Base-by-base conservation (phyloP, 805 yeast species). In the Yamadazyma phyllophila region DNA sequence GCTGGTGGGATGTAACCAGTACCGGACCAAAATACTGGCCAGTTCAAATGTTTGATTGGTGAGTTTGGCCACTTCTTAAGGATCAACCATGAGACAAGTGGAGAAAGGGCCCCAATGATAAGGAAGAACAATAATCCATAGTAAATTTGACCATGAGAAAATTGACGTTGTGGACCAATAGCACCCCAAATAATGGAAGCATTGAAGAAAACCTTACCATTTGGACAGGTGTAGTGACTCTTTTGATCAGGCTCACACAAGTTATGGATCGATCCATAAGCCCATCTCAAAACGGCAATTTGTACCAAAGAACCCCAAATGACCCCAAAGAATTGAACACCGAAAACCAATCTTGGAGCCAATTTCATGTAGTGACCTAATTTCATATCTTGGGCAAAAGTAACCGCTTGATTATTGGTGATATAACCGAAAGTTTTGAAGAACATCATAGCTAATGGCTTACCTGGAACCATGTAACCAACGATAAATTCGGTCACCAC, bases 1-100 rank as follows among this genome's bases (percentile, higher is more conserved):
- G 87, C 84, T 35, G 92, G 91, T 12, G 92, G 91, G 54, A 83
- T 79, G 53, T 73, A 71, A 37, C 82, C 83, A n/a, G 74, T 66
- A 53, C 75, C 76, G 12, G 69, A 60, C 60, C 71, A 71, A 62
- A 71, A 71, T 38, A 71, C 66, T 9, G 55, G 55, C 51, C 52
- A 48, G 36, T 49, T 46, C 32, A 51, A 43, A 49, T 51, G 47
- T 39, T 39, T 49, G 16, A 51, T 29, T 24, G 52, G 52, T 11
- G 49, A 42, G n/a, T 51, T 66, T 49, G 74, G 76, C 72, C 71
- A 69, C 54, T 67, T 71, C 60, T 61, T 68, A 53, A 67, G 63
- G 39, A 69, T 53, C 44, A 60, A 56, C 73, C 74, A 68, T 45
- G 60, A 62, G 20, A 69, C 56, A 24, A 69, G 39, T 26, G 77